These are phyloP conservation scores for Tephrocybe sp. DNA, from an alignment of 768 basidiomycete species.

Conservation along the genomic window DNA sequence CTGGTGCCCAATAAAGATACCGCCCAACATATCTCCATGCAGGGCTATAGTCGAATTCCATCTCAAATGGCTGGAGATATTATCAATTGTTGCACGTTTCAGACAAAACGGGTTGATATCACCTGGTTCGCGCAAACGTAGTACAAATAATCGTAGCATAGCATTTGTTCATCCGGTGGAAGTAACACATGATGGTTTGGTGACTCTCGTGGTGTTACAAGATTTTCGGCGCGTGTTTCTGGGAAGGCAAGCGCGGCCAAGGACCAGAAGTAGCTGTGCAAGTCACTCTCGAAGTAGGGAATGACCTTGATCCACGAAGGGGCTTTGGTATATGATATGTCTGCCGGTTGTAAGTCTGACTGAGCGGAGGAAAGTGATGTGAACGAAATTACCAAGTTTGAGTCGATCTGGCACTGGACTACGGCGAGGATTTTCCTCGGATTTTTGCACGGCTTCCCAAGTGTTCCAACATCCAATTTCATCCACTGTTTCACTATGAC, in stretches of 20 bases:
- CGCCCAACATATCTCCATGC: slow-evolving; percentile 56
- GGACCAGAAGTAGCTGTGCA: slow-evolving; percentile 42
- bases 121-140: slow-evolving; percentile 47
- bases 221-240: slow-evolving; percentile 35
- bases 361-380: background rate
- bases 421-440: slow-evolving; percentile 34
- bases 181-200: slow-evolving; percentile 36
- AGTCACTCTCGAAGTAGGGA: slow-evolving; percentile 41
- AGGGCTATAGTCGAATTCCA: slow-evolving; percentile 54
- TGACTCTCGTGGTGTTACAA: slow-evolving; percentile 38
- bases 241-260: slow-evolving; percentile 46
- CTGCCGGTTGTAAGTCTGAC: slow-evolving; percentile 27
- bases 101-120: slow-evolving; percentile 10
- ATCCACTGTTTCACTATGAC: slow-evolving; percentile 34
- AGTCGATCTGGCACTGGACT: slow-evolving; percentile 35
- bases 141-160: slow-evolving; percentile 54
- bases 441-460: slow-evolving; percentile 44
- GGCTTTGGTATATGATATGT: slow-evolving; percentile 50
- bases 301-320: slow-evolving; percentile 48
- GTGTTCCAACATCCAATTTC: slow-evolving; percentile 57
- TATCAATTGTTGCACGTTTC: slow-evolving; percentile 7
- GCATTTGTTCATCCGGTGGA: slow-evolving; percentile 48
- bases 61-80: slow-evolving; percentile 44
- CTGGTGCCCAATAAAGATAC: slow-evolving; percentile 47
- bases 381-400: slow-evolving; percentile 33